Base-by-base conservation (phyloP, 108 stramenopile species). In the Pseudonitzschia multistriata region DNA sequence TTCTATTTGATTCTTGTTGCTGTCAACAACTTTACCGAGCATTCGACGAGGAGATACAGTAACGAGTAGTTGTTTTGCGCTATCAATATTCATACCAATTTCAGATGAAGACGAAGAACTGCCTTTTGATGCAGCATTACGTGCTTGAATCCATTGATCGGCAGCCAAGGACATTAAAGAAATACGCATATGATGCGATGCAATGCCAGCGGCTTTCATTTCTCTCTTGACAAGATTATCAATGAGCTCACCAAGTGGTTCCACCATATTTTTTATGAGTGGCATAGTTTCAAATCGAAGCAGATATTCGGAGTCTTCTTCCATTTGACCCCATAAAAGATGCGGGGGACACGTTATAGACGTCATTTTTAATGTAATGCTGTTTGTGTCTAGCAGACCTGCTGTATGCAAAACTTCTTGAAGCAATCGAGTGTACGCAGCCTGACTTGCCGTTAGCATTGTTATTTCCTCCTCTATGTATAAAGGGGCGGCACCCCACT, bases 131-230 rank as follows among this genome's bases (percentile, higher is more conserved):
- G 66, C n/a, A 30, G 76, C 39, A 25, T 56, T 31, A 1, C 79
- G 50, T 17, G 67, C 52, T 66, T 82, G 76, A 13, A 85, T 74
- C 84, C 84, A 85, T 4, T 79, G 76, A 64, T 85, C 84, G 10
- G 73, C 71, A 47, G 72, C 71, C 64, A 82, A 68, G 6, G 81
- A 24, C 57, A 85, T 55, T 42, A 82, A 62, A 53, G 66, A 77
- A 3, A 81, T 21, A 35, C 84, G 61, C 72, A 82, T 70, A 57
- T 82, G 81, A 52, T 79, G 84, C 42, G 75, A 77, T 11, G 57
- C 25, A 31, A 85, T 56, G 17, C 84, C 84, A 21, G 68, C 49
- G 7, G 71, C 77, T 25, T 55, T 70, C 56, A 82, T 35, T 64
- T 82, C 79, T 24, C 59, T 69, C 37, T 71, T 67, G 35, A 78